Conservation (phyloP, 1,284 basidiomycete species). For the Ganoderma leucocontextum region DNA sequence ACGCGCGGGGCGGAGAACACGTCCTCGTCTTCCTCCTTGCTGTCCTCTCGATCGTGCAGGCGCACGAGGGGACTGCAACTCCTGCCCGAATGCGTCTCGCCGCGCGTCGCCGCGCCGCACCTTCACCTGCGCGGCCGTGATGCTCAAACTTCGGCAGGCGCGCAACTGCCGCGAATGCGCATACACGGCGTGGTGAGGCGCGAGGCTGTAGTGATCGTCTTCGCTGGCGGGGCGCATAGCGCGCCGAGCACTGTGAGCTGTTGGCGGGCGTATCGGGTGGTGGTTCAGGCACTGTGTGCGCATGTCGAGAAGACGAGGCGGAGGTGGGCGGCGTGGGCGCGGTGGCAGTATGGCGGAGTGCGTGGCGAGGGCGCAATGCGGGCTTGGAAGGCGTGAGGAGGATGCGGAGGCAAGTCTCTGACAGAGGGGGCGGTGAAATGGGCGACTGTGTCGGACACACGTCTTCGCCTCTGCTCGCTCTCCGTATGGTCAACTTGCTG, state of each 20-base stretch:
- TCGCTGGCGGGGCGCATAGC: constrained; percentile 28
- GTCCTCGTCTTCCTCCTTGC: constrained; percentile 11
- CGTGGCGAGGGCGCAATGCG: background rate
- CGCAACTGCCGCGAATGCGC: constrained; percentile 38
- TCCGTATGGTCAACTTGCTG: background rate
- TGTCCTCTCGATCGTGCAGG: constrained; percentile 8
- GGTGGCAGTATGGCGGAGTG: background rate
- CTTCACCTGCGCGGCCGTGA: constrained; percentile 20
- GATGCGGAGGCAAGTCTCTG: constrained; percentile 58
- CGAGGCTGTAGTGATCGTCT: constrained; percentile 23
- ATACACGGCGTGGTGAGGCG: constrained; percentile 32
- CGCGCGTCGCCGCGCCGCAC: background rate
- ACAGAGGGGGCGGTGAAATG: constrained; percentile 51
- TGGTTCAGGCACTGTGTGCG: constrained; percentile 13
- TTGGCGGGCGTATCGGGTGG: background rate
- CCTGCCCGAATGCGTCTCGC: constrained; percentile 14
- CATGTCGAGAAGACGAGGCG: constrained; percentile 23
- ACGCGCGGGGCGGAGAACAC: constrained; percentile 16
- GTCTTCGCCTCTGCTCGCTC: constrained; percentile 10
- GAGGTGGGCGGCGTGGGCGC: constrained; percentile 20
- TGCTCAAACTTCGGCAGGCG: constrained; percentile 22
- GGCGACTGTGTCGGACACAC: constrained; percentile 35
- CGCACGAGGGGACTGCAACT: too few relatives aligned
- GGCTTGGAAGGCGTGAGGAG: constrained; percentile 47
- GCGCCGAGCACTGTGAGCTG: constrained; percentile 44